Base-by-base conservation (phyloP, 192 early-diverging fungal genomes). In the Backusella morwellensis region DNA sequence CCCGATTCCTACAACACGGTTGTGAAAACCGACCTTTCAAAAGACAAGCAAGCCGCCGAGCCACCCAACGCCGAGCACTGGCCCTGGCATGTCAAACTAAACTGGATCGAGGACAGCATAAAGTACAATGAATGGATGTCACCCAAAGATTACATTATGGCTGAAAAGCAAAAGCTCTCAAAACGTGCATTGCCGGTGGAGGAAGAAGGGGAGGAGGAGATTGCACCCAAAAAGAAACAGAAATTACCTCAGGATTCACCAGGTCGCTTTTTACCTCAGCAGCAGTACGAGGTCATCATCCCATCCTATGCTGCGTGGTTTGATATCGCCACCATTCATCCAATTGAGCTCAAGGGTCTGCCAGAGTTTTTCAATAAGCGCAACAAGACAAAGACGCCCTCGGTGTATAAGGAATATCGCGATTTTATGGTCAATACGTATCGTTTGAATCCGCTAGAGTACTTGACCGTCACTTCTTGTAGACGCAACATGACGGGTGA, bases 371-470 rank as follows among this genome's bases (percentile, higher is more conserved):
- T 98, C 85, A 96, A 94, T 81, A 87, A 88, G 77, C 91, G 91
- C 78, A 97, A 98, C 88, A 91, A 92, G 81, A 92, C 91, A 68
- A 99, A 99, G 78, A 95, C 96, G 6, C 97, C 97, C 0, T 85
- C 88, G 1, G 88, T 98, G 32, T 99, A 98, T 85, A 93, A 92
- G 81, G 96, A 98, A 75, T 95, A 95, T 82, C 91, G 98, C 34
- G 93, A 98, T 82, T 99, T 99, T 79, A 99, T 99, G 96, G 87
- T 99, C 85, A 96, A 98, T 85, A 95, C 94, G 19, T 98, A 98
- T 86, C 92, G 98, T 29, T 88, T 97, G 71, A 98, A 97, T 81
- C 97, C 98, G 0, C 78, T 87, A 6, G 97, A 99, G 79, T 99
- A 99, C 78, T 85, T 99, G 56, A 99, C 98, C 1, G 97, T 99